Percentiles rank a stretch among this genome's conserved stretches.
These are phyloP conservation scores for Aspergillus ibericus DNA, from an alignment of 2,329 filamentous ascomycete genomes.

Conservation along the genomic window DNA sequence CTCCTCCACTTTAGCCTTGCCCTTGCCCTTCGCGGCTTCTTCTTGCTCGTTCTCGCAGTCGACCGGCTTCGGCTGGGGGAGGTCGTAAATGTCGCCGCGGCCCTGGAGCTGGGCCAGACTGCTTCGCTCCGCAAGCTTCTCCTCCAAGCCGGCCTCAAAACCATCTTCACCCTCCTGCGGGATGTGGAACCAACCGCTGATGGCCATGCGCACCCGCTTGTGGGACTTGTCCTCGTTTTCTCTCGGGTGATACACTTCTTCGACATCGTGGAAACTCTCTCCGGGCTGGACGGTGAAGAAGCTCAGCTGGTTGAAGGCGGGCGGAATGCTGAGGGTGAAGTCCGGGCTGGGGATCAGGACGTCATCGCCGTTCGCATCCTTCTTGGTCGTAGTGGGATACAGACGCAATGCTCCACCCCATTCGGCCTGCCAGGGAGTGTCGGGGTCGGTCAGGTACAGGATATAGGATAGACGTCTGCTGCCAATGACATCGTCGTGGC, in stretches of 20 bases:
- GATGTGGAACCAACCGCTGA: conserved; percentile 98
- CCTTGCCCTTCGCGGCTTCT: conserved; percentile 41
- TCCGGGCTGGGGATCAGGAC: conserved; percentile 81
- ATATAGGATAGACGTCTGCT: conserved; percentile 95
- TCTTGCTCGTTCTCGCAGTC: conserved; percentile 40
- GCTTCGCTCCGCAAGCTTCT: conserved; percentile 83
- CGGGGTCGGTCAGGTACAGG: conserved; percentile 89
- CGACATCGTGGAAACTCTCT: conserved; percentile 98
- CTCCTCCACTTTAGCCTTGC: conserved; percentile 41
- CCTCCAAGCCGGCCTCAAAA: conserved; percentile 82
- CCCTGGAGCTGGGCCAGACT: conserved; percentile 90
- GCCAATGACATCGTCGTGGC: conserved; percentile 99
- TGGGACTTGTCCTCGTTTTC: conserved; percentile 61
- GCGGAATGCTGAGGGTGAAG: conserved; percentile 78
- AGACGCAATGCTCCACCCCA: conserved; percentile 92
- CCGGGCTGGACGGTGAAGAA: conserved; percentile 98
- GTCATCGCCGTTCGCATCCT: conserved; percentile 68
- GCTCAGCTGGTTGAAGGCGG: conserved; percentile 94
- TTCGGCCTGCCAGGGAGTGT: conserved; percentile 81
- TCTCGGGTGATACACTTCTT: conserved; percentile 84
- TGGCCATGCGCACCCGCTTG: conserved; percentile 81
- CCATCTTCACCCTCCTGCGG: conserved; percentile 92
- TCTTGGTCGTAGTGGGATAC: conserved; percentile 69
- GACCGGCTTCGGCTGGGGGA: conserved; percentile 65
- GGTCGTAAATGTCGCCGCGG: conserved; percentile 85